A percentile compares a stretch with the other conserved stretches of the same genome.
These are phyloP conservation scores for Mantamonas sphyraenae DNA, from an alignment of 78 protist genomes.

Conservation along the genomic window DNA sequence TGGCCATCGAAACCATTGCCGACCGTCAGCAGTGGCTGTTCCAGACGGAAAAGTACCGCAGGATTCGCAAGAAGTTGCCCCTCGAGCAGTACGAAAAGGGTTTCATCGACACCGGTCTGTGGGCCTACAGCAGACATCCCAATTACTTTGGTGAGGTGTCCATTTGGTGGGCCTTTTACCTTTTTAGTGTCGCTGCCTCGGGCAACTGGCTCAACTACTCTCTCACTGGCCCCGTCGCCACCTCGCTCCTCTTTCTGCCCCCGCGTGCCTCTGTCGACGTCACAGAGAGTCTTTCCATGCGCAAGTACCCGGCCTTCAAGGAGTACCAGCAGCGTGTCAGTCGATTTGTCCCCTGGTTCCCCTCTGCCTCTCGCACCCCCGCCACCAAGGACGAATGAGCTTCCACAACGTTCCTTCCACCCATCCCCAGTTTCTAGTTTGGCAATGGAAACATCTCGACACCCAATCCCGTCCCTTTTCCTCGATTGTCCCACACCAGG, in stretches of 20 bases:
- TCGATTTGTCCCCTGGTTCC: conserved; percentile 18
- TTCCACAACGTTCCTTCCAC: too few species aligned
- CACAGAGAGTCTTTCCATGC: background rate
- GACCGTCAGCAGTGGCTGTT: conserved; percentile 26
- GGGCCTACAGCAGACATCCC: conserved; percentile 22
- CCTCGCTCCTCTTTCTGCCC: background rate
- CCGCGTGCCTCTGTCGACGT: background rate
- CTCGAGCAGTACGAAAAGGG: conserved; percentile 1
- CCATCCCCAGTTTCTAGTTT: too few species aligned
- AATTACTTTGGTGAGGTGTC: conserved; percentile 32
- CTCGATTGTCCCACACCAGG: too few species aligned
- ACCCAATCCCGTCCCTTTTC: too few species aligned
- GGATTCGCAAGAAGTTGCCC: background rate
- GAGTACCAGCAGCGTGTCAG: conserved; percentile 20
- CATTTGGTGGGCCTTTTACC: conserved; percentile 33
- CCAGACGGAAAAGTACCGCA: conserved; percentile 18
- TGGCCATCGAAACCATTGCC: conserved; percentile 15
- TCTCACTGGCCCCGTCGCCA: conserved; percentile 1
- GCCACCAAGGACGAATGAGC: too few species aligned
- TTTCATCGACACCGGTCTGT: conserved; percentile 5
- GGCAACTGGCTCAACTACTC: background rate
- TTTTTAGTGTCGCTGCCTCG: background rate
- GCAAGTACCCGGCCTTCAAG: conserved; percentile 23
- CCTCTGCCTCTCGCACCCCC: too few species aligned
- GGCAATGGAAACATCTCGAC: too few species aligned